Evolutionary conservation across 306 rosid genomes (phyloP).

Genomic region (Lathyrus sativus): DNA sequence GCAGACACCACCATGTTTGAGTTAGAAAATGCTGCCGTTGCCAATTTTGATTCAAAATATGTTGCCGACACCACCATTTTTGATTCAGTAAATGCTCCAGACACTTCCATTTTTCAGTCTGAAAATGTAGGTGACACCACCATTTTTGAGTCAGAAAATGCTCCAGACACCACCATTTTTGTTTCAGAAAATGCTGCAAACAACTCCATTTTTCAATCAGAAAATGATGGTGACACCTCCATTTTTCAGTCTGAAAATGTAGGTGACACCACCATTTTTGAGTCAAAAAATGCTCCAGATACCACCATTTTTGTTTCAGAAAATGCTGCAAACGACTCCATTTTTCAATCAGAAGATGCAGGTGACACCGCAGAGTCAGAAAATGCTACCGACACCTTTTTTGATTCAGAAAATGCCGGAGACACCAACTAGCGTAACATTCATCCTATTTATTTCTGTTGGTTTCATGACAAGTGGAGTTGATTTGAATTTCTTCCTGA

Average conservation of each 20-base stretch:
- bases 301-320: too few relatives aligned
- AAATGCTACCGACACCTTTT: not conserved
- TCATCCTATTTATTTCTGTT: conserved; percentile 34
- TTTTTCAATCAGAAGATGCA: too few relatives aligned
- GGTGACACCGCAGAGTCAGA: too few relatives aligned
- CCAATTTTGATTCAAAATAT: not conserved
- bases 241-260: too few relatives aligned
- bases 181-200: not conserved
- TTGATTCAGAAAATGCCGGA: not conserved
- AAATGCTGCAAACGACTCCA: too few relatives aligned
- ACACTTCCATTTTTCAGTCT: not conserved
- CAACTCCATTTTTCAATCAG: too few relatives aligned
- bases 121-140: not conserved
- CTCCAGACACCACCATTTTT: not conserved
- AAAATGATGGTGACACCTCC: too few relatives aligned
- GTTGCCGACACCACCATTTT: not conserved
- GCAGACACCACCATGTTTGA: not conserved
- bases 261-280: too few relatives aligned
- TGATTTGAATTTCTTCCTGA: conserved; percentile 25
- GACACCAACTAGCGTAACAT: conserved; percentile 37
- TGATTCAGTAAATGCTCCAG: not conserved
- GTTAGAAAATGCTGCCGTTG: not conserved
- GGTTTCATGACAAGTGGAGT: not conserved
- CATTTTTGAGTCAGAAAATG: not conserved
- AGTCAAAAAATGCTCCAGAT: too few relatives aligned